Base-by-base conservation (phyloP, 768 basidiomycete species). In the Suillus paluster region DNA sequence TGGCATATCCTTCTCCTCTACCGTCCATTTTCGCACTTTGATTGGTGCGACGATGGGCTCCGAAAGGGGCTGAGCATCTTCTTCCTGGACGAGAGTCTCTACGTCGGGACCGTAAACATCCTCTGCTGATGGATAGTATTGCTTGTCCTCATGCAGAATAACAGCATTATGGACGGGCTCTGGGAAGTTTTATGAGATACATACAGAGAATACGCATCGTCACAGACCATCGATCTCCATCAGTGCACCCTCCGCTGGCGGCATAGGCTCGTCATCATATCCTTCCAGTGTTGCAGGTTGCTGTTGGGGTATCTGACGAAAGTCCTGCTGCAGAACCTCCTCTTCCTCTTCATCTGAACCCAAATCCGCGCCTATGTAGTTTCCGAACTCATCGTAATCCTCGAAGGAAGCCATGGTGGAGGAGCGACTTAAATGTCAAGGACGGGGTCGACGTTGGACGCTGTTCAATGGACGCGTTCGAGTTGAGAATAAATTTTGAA, bases 31-130 rank as follows among this genome's bases (percentile, higher is more conserved):
- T 63, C 95, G 85, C 55, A 95, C 89, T 79, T 98, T 97, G 62
- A 99, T 84, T 39, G 97, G 97, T 12, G 94, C 95, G 66, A 99
- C 83, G 63, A 99, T 96, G 21, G 97, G 97, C 70, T 99, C 94
- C 3, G 94, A 84, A 21, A 99, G 83, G 15, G 95, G 95, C 73
- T 99, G 97, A 4, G 93, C 88, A 72, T 99, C 97, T 78, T 99
- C 97, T 75, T 99, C 97, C 73, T 99, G 97, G 2, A 99, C 97
- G 67, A 99, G 77, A 1, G 97, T 92, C 78, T 99, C 97, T 34
- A 99, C 97, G 62, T 89, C 97, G 42, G 86, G 81, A 3, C 97
- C 97, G 75, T 99, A 99, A 2, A 96, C 87, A 19, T 98, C 95
- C 59, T 81, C 82, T 1, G 97, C 97, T 15, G 91, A 91, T 15